A percentile compares a stretch with the other conserved stretches of the same genome.
These are phyloP conservation scores for Calonectria crousiana DNA, from an alignment of 2,329 filamentous ascomycete species.

Conservation along the genomic window DNA sequence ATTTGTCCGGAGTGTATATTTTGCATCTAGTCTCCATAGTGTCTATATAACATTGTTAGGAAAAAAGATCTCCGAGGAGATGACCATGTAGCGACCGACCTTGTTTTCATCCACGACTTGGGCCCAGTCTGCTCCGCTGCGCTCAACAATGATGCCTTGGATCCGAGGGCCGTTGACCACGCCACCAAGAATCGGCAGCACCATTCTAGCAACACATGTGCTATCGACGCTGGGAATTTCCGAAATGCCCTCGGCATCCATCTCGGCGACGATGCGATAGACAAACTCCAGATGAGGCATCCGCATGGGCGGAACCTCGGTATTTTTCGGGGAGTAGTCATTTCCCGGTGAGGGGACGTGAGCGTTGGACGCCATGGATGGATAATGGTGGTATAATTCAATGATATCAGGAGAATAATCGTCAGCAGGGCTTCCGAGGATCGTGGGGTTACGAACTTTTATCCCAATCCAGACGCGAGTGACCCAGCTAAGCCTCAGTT, in stretches of 20 bases:
- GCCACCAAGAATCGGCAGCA: conserved; percentile 34
- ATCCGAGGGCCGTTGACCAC: conserved; percentile 30
- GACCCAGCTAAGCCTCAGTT: background rate
- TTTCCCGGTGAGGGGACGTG: conserved; percentile 36
- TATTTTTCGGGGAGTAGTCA: conserved; percentile 10
- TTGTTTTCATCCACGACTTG: conserved; percentile 32
- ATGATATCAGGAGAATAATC: background rate
- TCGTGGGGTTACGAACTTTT: conserved; percentile 14
- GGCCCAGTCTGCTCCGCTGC: conserved; percentile 37
- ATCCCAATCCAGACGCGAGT: background rate
- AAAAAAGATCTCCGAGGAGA: background rate
- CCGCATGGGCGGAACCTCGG: conserved; percentile 25
- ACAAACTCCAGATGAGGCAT: conserved; percentile 39
- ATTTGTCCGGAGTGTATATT: conserved; percentile 33
- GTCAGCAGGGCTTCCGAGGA: background rate
- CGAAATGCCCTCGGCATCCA: conserved; percentile 30
- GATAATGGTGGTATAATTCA: background rate
- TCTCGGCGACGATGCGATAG: conserved; percentile 38
- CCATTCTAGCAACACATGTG: conserved; percentile 25
- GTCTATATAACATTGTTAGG: conserved; percentile 1
- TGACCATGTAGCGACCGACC: background rate
- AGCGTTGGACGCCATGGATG: conserved; percentile 13
- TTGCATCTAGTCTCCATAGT: conserved; percentile 27
- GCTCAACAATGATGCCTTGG: conserved; percentile 30
- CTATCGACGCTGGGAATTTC: conserved; percentile 27